These are phyloP conservation scores for Fereydounia khargensis DNA, from an alignment of 1,284 basidiomycete species.

Conservation along the genomic window DNA sequence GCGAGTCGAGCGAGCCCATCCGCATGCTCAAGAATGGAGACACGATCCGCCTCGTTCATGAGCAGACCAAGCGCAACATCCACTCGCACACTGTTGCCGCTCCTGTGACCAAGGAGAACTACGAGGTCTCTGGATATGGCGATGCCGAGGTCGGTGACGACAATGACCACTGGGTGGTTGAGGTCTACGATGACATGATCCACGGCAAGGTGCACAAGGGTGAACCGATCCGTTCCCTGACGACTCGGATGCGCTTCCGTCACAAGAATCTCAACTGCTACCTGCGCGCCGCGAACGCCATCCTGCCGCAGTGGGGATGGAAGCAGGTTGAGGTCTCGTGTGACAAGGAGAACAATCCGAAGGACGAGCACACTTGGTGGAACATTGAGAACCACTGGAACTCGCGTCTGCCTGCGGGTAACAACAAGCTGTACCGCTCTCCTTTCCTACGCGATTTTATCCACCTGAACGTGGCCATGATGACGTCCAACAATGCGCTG, in stretches of 20 bases:
- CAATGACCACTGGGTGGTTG: conserved; percentile 88
- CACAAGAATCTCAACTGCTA: conserved; percentile 70
- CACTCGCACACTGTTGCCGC: conserved; percentile 87
- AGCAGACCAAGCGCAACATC: conserved; percentile 80
- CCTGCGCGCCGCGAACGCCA: conserved; percentile 80
- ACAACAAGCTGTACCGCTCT: conserved; percentile 79
- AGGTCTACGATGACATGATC: conserved; percentile 80
- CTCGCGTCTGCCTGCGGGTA: conserved; percentile 77
- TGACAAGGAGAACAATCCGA: conserved; percentile 79
- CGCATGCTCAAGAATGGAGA: conserved; percentile 76
- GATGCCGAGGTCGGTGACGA: conserved; percentile 80
- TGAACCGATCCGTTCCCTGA: conserved; percentile 77
- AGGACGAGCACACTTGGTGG: conserved; percentile 89
- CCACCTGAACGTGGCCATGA: conserved; percentile 99
- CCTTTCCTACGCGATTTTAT: conserved; percentile 96
- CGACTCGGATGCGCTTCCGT: conserved; percentile 80
- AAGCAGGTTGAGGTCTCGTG: conserved; percentile 97
- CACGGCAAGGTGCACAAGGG: conserved; percentile 64
- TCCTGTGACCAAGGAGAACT: conserved; percentile 82
- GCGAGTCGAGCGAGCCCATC: conserved; percentile 15
- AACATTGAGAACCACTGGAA: conserved; percentile 98
- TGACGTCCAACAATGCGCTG: conserved; percentile 98
- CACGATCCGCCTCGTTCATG: conserved; percentile 76
- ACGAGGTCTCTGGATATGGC: conserved; percentile 91
- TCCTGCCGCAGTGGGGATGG: conserved; percentile 97